These are phyloP conservation scores for Batrachochytrium dendrobatidis DNA, from an alignment of 371 early-diverging fungal species.

Conservation along the genomic window DNA sequence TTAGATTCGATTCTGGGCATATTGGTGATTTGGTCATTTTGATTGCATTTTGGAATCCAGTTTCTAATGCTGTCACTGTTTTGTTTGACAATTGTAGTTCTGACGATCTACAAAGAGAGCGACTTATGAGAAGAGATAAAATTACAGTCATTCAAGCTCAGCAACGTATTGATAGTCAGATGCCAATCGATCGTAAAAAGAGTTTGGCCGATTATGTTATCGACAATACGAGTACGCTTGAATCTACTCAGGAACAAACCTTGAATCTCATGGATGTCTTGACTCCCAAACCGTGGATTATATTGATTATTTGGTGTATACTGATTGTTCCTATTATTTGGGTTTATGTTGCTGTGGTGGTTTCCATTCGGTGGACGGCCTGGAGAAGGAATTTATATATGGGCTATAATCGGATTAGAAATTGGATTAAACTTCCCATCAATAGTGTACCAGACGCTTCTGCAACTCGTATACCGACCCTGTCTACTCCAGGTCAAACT, in stretches of 20 bases:
- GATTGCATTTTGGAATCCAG: not conserved
- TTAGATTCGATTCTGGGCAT: not conserved
- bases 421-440: too few relatives aligned
- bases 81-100: constrained; percentile 46
- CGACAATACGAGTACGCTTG: constrained; percentile 68
- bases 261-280: constrained; percentile 13
- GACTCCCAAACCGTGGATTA: constrained; percentile 11
- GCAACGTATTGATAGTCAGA: constrained; percentile 74
- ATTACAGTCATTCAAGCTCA: constrained; percentile 56
- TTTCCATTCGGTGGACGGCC: too few relatives aligned
- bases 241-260: constrained; percentile 57
- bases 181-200: constrained; percentile 69
- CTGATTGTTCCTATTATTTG: constrained; percentile 25
- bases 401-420: too few relatives aligned
- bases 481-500: too few relatives aligned
- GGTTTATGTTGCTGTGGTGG: constrained; percentile 10
- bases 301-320: constrained; percentile 17
- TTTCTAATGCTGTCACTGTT: constrained; percentile 1
- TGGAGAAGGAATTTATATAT: too few relatives aligned
- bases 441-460: too few relatives aligned
- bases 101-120: constrained; percentile 58
- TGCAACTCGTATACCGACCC: too few relatives aligned
- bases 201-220: constrained; percentile 71
- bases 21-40: too few relatives aligned
- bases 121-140: constrained; percentile 68